phyloP scores from a whole-genome alignment of 2,329 filamentous ascomycete species.

The Paraphaeosphaeria minitans region DNA sequence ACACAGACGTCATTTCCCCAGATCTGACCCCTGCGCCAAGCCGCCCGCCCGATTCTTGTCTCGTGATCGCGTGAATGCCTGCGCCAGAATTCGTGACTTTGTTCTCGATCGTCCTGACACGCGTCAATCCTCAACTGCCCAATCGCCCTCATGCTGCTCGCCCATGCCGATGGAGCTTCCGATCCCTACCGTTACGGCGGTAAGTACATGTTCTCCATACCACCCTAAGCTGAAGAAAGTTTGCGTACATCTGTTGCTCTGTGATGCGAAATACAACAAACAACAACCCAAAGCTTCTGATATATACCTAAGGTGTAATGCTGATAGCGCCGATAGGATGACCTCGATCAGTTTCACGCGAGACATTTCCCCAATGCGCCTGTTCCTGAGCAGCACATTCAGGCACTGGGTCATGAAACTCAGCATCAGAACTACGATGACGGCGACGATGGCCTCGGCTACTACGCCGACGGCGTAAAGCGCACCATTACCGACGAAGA shows the following conservation, averaged over 20 bases:
- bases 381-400: slow-evolving; percentile 41
- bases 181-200: slow-evolving; percentile 40
- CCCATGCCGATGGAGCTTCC: slow-evolving; percentile 26
- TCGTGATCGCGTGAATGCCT: slow-evolving; percentile 38
- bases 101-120: slow-evolving; percentile 18
- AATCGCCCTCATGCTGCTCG: slow-evolving; percentile 20
- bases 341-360: slow-evolving; percentile 51
- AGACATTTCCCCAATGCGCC: slow-evolving; percentile 50
- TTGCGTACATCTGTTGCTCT: no score
- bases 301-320: neutral
- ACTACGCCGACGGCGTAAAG: slow-evolving; percentile 84
- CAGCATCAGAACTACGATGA: slow-evolving; percentile 44
- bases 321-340: slow-evolving; percentile 42
- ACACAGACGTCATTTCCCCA: slow-evolving; percentile 41
- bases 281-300: no score
- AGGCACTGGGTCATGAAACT: slow-evolving; percentile 34
- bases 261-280: no score
- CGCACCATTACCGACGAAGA: slow-evolving; percentile 90
- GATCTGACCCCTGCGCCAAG: slow-evolving; percentile 27
- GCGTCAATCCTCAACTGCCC: slow-evolving; percentile 17
- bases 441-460: slow-evolving; percentile 73
- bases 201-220: slow-evolving; percentile 19
- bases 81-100: slow-evolving; percentile 11
- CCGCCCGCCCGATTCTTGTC: slow-evolving; percentile 11
- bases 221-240: no score